Evolutionary conservation across 805 yeast genomes (phyloP), one percentile per base, ranked within the genome.

Genomic region (Torulaspora indica): DNA sequence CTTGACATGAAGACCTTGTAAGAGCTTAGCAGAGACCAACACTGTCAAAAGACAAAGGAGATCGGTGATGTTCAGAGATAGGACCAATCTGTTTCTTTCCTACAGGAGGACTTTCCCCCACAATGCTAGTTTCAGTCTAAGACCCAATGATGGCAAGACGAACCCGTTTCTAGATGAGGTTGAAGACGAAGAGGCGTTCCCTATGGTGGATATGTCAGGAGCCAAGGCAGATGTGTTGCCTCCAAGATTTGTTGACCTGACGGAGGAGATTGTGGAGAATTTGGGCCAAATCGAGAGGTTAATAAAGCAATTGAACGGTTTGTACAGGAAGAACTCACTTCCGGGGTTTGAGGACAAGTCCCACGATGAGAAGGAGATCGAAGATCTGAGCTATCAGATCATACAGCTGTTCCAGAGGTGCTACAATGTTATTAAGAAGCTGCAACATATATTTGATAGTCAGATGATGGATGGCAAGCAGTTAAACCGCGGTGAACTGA

Each of bases 61-160:
- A 8, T 15, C n/a, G 28, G 7, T 25, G 7, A 88, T 91, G 96
- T 86, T 85, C 59, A 75, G 98, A 63, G 98, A 93, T 67, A 74
- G 97, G 63, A 93, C 98, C n/a, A 91, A 90, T 60, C 74, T 91
- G 52, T 91, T 75, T 64, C 70, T 89, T 17, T 88, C 97, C 36
- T 91, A 85, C 61, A 78, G 98, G 51, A 79, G 93, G 47, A 89
- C 98, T 8, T 83, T 82, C 45, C 95, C 95, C 0, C 89, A 89
- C 53, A 78, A 75, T 49, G 56, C 79, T 74, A 57, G 82, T 82
- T 17, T 72, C 82, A 28, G 43, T 76, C 7, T 17, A 17, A 82
- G 48, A 23, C 41, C 35, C 34, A 45, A 22, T 43, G 62, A 59
- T 27, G 48, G 57, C n/a, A 54, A 64, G 42, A 53, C 35, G 29